Conservation (phyloP, 2,329 filamentous ascomycete genomes). For the Pseudocercospora fijiensis region DNA sequence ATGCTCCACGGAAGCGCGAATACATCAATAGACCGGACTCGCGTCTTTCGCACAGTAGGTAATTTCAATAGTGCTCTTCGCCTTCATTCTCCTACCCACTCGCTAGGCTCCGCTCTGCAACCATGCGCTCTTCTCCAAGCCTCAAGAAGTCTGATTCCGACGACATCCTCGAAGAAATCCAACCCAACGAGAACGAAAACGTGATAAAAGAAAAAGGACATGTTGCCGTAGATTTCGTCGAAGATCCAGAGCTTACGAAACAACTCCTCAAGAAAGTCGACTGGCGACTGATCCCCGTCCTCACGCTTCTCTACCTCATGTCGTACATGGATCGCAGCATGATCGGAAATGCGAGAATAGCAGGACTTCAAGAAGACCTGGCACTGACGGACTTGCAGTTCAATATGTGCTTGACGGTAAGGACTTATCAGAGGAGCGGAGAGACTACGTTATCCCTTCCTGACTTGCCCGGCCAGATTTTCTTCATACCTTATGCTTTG, state of each 20-base stretch:
- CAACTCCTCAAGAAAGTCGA: neutral
- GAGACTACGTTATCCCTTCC: no score
- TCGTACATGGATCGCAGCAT: neutral
- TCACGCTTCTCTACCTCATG: neutral
- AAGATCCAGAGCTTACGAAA: neutral
- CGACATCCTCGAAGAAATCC: neutral
- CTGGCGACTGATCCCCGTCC: neutral
- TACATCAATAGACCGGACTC: neutral
- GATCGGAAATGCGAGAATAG: neutral
- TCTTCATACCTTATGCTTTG: neutral
- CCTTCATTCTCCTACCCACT: neutral
- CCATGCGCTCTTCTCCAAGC: neutral
- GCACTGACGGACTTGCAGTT: neutral
- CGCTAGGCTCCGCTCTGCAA: neutral
- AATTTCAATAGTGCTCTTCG: neutral
- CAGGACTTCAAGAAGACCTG: neutral
- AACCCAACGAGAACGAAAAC: neutral
- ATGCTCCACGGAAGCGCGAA: neutral
- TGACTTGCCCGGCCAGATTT: neutral
- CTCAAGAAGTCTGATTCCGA: neutral
- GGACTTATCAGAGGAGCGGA: neutral
- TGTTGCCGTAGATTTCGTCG: neutral
- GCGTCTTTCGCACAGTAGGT: neutral
- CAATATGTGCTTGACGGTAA: neutral
- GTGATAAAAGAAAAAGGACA: neutral